Conservation (phyloP, 2,329 filamentous ascomycete species). For the Penicillium rolfsii region DNA sequence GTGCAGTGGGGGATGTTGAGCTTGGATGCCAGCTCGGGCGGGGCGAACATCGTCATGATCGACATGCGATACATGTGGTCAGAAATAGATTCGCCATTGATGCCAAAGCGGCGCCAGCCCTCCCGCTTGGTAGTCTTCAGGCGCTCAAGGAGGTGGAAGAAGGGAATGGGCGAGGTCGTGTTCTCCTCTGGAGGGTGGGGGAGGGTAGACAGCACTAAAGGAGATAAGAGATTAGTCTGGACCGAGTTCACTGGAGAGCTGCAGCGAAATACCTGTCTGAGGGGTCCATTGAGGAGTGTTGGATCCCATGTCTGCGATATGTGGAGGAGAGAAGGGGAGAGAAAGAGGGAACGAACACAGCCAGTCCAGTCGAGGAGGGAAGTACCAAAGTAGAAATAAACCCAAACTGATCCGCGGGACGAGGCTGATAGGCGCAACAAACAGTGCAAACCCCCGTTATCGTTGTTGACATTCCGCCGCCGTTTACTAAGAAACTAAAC, state of each 20-base stretch:
- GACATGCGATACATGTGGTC: constrained; percentile 99
- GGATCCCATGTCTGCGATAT: constrained; percentile 33
- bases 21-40: constrained; percentile 68
- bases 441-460: constrained; percentile 33
- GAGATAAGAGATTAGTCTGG: constrained; percentile 8
- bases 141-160: constrained; percentile 92
- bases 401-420: not conserved
- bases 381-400: constrained; percentile 12
- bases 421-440: constrained; percentile 23
- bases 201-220: constrained; percentile 66
- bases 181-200: constrained; percentile 62
- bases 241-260: not conserved
- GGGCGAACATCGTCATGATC: constrained; percentile 89
- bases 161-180: constrained; percentile 76
- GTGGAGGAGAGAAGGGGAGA: constrained; percentile 7
- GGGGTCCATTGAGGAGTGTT: constrained; percentile 40
- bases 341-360: not conserved
- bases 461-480: constrained; percentile 31
- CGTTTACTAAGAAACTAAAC: constrained; percentile 14
- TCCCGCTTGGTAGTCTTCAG: constrained; percentile 96
- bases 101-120: constrained; percentile 89
- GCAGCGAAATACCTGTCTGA: constrained; percentile 37
- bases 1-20: constrained; percentile 83
- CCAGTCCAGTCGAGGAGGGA: constrained; percentile 8
- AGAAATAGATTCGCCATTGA: constrained; percentile 84